Evolutionary conservation across 179 eudicot genomes (phyloP), one percentile per base, ranked within the genome.

Genomic region (Silene coronaria): DNA sequence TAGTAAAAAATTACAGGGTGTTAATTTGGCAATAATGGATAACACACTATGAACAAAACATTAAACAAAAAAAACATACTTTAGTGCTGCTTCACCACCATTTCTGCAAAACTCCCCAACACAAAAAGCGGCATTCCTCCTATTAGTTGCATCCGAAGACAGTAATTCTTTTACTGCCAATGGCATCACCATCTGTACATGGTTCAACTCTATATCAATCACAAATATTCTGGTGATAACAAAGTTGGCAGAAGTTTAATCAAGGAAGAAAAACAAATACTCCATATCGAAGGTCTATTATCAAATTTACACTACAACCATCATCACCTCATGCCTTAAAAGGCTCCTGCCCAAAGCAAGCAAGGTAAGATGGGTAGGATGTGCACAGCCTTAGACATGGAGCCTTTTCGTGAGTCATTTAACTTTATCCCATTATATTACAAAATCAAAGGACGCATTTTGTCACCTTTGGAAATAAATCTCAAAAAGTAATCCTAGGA

Each of bases 51-150:
- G 42, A 46, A 8, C 30, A 57, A 34, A 34, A 26, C 42, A 21
- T 45, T 12, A 76, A 48, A 67, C 22, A 11, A 34, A 10, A 64
- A 82, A 80, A 76, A 86, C 7, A 81, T 91, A 93, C 99, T 89
- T 96, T 62, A 91, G 63, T 51, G 88, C 83, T 55, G 87, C 82
- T 46, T 86, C 92, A 59, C 99, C 99, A 24, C 99, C 97, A 84
- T 96, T 93, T 85, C 86, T 93, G 85, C 97, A 88, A 69, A 96
- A 81, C 76, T 96, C 97, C 28, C 99, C 99, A 71, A 80, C 93
- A 85, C 99, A 93, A 76, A 96, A 96, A 60, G 99, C 99, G 42
- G 99, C 99, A 86, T 96, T 96, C 69, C 99, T 88, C 83, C 99
- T 85, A 75, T 96, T 96, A 53, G 98, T 96, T 81, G 97, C 86